Base-by-base conservation (phyloP, 371 early-diverging fungal genomes). In the Syncephalastrum sp. region DNA sequence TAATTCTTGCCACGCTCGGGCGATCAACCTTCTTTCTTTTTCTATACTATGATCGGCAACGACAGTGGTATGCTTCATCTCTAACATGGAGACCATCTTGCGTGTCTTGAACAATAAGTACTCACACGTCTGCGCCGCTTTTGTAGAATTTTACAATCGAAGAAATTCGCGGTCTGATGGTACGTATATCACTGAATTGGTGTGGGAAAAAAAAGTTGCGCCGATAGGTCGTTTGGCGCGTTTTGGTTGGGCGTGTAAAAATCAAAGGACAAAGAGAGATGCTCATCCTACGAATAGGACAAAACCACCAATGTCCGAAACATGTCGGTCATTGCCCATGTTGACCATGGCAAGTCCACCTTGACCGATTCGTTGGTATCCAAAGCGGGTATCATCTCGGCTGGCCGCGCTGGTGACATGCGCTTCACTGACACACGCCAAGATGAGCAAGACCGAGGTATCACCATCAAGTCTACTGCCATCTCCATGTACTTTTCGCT, bases 291-390 rank as follows among this genome's bases (percentile, higher is more conserved):
- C 45, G 49, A 12, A 50, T 57, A 65, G 65, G 52, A 60, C 53
- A 55, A 56, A 43, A 59, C 59, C 15, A 66, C 83, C 67, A 99
- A 99, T 86, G 93, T 99, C 68, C 95, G 99, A 74, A 99, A 99
- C 89, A 99, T 99, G 93, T 97, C 98, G 63, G 99, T 99, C 63
- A 99, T 99, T 84, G 99, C 99, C 64, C 97, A 96, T 85, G 95
- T 97, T 67, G 96, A 95, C 77, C 95, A 94, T 79, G 95, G 94
- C 62, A 94, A 94, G 79, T 93, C 93, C 67, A 96, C 97, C 46
- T 69, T 97, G 61, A 93, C 96, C 56, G 99, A 99, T 79, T 97
- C 97, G 17, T 85, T 99, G 41, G 95, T 99, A 45, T 91, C 94
- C 64, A 95, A 93, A 81, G 98, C 99, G 65, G 97, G 98, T 86